A percentile compares a stretch with the other conserved stretches of the same genome.
Evolutionary conservation across 2,329 filamentous ascomycete species (phyloP).

Genomic region (Nemania sp.): DNA sequence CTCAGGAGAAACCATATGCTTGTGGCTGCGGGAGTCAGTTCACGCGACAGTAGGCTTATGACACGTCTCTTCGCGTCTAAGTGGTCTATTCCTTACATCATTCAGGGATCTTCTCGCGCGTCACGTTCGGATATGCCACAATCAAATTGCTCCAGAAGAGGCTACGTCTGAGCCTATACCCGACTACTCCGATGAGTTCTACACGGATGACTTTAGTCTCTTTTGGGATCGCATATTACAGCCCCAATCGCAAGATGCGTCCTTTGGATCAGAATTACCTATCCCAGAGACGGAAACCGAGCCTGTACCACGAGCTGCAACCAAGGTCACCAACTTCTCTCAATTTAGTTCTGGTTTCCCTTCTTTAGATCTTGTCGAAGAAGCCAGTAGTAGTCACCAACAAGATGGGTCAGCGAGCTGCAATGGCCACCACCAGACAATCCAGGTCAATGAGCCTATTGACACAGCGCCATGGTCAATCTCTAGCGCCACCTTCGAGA

Average conservation of each 20-base stretch:
- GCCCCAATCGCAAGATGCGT: slow-evolving; percentile 4
- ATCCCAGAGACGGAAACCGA: background rate
- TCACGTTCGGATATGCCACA: slow-evolving; percentile 16
- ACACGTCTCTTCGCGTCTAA: background rate
- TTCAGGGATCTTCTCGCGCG: slow-evolving; percentile 22
- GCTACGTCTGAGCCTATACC: background rate
- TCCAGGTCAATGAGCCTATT: background rate
- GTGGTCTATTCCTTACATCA: background rate
- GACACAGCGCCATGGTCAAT: slow-evolving; percentile 26
- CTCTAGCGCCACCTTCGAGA: slow-evolving; percentile 17
- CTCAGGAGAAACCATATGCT: slow-evolving; percentile 39
- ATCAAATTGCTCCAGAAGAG: background rate
- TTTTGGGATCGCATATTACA: slow-evolving; percentile 19
- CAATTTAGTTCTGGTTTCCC: slow-evolving; percentile 23
- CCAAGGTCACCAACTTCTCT: slow-evolving; percentile 9
- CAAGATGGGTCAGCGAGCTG: background rate
- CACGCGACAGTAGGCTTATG: slow-evolving; percentile 39
- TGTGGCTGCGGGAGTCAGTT: slow-evolving; percentile 39
- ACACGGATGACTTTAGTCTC: slow-evolving; percentile 11
- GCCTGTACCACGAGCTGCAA: background rate
- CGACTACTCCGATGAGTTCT: slow-evolving; percentile 1
- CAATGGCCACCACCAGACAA: background rate
- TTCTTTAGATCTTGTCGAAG: slow-evolving; percentile 12
- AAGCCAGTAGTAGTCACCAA: background rate
- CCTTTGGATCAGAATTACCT: slow-evolving; percentile 11